These are phyloP conservation scores for Leucoagaricus sp. DNA, from an alignment of 1,284 basidiomycete species.

Conservation along the genomic window DNA sequence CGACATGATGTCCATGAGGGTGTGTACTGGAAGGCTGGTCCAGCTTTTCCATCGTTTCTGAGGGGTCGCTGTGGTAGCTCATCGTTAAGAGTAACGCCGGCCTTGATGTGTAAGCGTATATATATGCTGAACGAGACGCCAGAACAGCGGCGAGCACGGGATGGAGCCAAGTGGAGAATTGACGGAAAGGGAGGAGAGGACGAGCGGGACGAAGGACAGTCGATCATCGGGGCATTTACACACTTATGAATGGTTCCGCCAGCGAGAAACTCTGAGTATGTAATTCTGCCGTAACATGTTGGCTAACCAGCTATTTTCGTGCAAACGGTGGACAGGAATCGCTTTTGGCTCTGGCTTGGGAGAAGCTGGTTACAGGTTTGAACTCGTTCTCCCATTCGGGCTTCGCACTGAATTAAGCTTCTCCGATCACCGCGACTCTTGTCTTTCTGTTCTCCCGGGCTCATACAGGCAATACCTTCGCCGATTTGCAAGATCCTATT, in stretches of 20 bases:
- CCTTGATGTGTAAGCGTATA: neutral
- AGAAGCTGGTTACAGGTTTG: neutral
- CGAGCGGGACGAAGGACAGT: neutral
- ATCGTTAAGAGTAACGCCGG: neutral
- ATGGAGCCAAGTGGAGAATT: neutral
- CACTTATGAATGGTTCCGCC: neutral
- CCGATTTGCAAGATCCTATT: too few species aligned
- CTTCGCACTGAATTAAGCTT: neutral
- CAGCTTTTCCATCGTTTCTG: slow-evolving; percentile 10
- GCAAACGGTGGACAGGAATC: neutral
- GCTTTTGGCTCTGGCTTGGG: neutral
- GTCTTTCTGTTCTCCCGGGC: neutral
- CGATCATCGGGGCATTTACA: neutral
- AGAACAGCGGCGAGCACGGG: neutral
- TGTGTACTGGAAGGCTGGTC: slow-evolving; percentile 5
- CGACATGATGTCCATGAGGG: slow-evolving; percentile 25
- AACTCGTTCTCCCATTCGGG: neutral
- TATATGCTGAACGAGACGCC: neutral
- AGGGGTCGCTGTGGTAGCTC: slow-evolving; percentile 3
- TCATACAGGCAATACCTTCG: neutral
- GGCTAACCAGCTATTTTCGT: slow-evolving; percentile 9
- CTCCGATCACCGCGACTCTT: slow-evolving; percentile 2
- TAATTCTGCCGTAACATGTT: slow-evolving; percentile 8
- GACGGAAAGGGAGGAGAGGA: neutral
- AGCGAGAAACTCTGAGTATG: neutral